Base-by-base conservation (phyloP, 305 asterid genomes). In the Rubia balearica region DNA sequence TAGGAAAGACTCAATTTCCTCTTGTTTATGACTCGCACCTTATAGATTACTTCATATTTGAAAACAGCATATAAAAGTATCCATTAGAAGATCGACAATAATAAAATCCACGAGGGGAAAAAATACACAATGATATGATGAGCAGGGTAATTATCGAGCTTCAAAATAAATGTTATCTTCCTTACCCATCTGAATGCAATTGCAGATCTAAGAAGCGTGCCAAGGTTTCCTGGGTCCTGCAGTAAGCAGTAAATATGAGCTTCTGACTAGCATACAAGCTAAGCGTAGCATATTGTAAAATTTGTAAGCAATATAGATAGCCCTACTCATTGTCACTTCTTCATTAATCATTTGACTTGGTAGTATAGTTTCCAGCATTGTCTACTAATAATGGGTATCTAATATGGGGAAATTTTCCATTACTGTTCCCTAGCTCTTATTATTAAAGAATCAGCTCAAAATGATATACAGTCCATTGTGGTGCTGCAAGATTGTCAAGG, bases 161-260 rank as follows among this genome's bases (percentile, higher is more conserved):
- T 12, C 12, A 16, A 24, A 64, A 61, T 4, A 40, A 74, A 42
- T 1, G 7, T 27, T 60, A 57, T 60, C 66, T 19, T 74, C 56
- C 80, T 82, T 83, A 93, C 98, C 97, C 98, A 93, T 83, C 88
- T 81, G 78, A 93, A 93, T 36, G 98, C 97, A 61, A 84, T 83
- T 21, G 97, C 97, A 33, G 97, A 85, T 80, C 98, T 81, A 71
- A 93, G 84, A 64, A 93, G 84, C 11, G 98, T 87, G 56, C 97
- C 98, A 60, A 93, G 92, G 74, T 93, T 91, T 72, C 97, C 98
- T 4, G 97, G 98, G 81, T 93, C 98, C 96, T 93, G 88, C 81
- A 75, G 67, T 68, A 68, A 65, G 66, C 77, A 74, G 69, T 55
- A 27, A 67, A 41, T 69, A 69, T 56, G 45, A 69, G 53, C 64